A percentile compares a stretch with the other conserved stretches of the same genome.
phyloP scores from a whole-genome alignment of 345 rosid genomes.

The Hibiscus mutabilis region DNA sequence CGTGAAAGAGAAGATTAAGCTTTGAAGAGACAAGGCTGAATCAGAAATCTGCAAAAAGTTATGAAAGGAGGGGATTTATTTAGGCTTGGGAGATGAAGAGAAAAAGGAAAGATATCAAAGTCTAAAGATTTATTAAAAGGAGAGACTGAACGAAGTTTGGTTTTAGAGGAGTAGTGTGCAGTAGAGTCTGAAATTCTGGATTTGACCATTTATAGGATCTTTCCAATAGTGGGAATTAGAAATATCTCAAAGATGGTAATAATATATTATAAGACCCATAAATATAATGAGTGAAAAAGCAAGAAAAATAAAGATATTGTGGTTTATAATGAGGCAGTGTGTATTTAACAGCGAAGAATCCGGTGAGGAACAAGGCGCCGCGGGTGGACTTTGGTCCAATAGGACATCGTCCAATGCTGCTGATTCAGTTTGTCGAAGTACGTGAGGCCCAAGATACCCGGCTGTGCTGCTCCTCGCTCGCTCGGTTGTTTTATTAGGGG shows the following conservation, averaged over 20 bases:
- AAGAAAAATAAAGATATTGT: too few relatives aligned
- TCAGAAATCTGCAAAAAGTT: conserved; percentile 19
- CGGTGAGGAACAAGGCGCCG: conserved; percentile 26
- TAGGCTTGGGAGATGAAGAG: too few relatives aligned
- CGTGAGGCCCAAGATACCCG: conserved; percentile 92
- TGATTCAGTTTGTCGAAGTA: conserved; percentile 44
- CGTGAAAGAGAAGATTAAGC: conserved; percentile 18
- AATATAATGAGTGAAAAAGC: too few relatives aligned
- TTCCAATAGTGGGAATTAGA: conserved; percentile 35
- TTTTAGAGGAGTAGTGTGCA: too few relatives aligned
- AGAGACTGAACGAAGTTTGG: background rate
- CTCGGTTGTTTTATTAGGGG: conserved; percentile 17
- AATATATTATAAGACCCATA: background rate
- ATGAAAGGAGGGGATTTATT: background rate
- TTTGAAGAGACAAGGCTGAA: conserved; percentile 6
- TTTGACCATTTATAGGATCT: conserved; percentile 56
- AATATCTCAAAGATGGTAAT: conserved; percentile 3
- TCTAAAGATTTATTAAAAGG: conserved; percentile 1
- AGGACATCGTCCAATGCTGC: conserved; percentile 20
- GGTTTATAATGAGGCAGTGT: background rate
- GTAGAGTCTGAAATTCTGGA: conserved; percentile 26
- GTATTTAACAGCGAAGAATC: conserved; percentile 1
- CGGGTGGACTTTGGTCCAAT: conserved; percentile 2
- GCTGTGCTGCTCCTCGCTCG: conserved; percentile 23
- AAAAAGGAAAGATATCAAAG: too few relatives aligned